Percentiles rank a stretch among this genome's conserved stretches.
These are phyloP conservation scores for Globisporangium sylvaticum DNA, from an alignment of 352 stramenopile genomes.

Conservation along the genomic window DNA sequence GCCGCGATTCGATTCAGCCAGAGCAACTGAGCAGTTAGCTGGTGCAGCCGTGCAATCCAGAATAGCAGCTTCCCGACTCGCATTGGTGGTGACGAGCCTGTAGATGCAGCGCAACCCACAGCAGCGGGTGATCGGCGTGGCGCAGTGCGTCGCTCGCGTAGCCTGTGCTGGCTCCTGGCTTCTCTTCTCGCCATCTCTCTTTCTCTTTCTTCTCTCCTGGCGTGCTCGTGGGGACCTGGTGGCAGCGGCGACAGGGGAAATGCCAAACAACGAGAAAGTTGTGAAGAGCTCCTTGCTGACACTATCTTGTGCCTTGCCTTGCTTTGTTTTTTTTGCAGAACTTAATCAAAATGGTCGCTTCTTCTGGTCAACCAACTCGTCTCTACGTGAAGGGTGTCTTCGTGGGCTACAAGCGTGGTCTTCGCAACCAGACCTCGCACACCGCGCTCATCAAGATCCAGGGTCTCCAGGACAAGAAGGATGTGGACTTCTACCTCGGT, in stretches of 20 bases:
- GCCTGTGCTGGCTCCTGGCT: not conserved
- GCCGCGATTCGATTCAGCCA: not conserved
- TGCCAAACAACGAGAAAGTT: not conserved
- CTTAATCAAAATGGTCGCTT: conserved; percentile 88
- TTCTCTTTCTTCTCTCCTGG: not conserved
- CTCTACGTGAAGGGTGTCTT: conserved; percentile 99
- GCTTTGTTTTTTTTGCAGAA: conserved; percentile 56
- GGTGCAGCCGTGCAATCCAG: not conserved
- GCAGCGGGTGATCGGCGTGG: not conserved
- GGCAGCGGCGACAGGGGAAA: not conserved
- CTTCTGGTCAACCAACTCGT: conserved; percentile 89
- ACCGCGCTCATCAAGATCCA: conserved; percentile 99
- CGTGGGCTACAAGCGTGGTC: conserved; percentile 98
- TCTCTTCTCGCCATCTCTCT: not conserved
- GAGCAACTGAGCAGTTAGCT: not conserved
- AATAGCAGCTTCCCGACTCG: not conserved
- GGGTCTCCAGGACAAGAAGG: conserved; percentile 97
- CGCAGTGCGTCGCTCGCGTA: not conserved
- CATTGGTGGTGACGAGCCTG: not conserved
- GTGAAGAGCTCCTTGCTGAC: conserved; percentile 6
- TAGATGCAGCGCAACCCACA: not conserved
- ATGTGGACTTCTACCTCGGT: conserved; percentile 98
- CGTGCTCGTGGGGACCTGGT: not conserved
- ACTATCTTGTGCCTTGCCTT: conserved; percentile 3
- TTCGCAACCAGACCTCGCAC: conserved; percentile 97